Conservation (phyloP, 495 filamentous ascomycete species). For the Aspergillus baeticus region DNA sequence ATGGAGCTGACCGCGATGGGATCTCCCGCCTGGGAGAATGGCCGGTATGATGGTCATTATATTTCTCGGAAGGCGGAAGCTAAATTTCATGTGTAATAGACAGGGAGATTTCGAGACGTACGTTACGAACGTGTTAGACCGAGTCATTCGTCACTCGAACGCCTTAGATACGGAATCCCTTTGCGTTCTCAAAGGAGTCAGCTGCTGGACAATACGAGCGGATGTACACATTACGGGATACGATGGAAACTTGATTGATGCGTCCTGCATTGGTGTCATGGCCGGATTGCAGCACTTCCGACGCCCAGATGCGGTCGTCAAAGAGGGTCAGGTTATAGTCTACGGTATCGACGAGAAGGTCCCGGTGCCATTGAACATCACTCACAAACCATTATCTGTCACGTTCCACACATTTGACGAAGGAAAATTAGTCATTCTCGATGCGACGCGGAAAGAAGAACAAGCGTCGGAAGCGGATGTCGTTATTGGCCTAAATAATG, state of each 20-base stretch:
- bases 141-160: slow-evolving; percentile 84
- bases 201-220: slow-evolving; percentile 85
- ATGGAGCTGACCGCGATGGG: slow-evolving; percentile 92
- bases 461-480: slow-evolving; percentile 80
- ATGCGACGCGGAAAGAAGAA: slow-evolving; percentile 82
- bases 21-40: slow-evolving; percentile 84
- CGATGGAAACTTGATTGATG: slow-evolving; percentile 85
- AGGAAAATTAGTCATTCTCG: slow-evolving; percentile 64
- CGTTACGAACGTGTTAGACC: slow-evolving; percentile 84
- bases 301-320: slow-evolving; percentile 80
- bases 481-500: slow-evolving; percentile 80
- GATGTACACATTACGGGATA: slow-evolving; percentile 87
- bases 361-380: slow-evolving; percentile 81
- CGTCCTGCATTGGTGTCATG: slow-evolving; percentile 80
- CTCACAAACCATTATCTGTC: slow-evolving; percentile 86
- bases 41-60: slow-evolving; percentile 52
- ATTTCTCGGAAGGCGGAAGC: slow-evolving; percentile 14
- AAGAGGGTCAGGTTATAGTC: slow-evolving; percentile 77
- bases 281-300: slow-evolving; percentile 86
- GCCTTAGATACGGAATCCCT: slow-evolving; percentile 94
- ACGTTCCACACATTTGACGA: slow-evolving; percentile 80
- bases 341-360: slow-evolving; percentile 82
- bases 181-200: slow-evolving; percentile 84
- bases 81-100: slow-evolving; percentile 30
- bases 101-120: slow-evolving; percentile 78